These are phyloP conservation scores for Ramalina peruviana DNA, from an alignment of 495 filamentous ascomycete genomes.

Conservation along the genomic window DNA sequence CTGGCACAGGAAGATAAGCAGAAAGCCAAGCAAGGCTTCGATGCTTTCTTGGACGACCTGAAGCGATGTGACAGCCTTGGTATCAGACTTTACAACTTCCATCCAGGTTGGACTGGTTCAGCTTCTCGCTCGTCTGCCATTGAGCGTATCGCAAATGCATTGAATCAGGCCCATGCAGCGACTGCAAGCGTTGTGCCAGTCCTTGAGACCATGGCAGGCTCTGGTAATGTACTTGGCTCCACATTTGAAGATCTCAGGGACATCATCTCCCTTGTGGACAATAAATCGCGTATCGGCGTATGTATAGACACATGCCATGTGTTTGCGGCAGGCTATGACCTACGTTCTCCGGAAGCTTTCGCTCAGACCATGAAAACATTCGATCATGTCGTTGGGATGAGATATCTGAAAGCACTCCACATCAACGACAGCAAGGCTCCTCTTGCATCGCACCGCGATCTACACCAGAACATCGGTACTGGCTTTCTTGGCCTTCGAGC, in stretches of 20 bases:
- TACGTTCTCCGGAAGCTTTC: slow-evolving; percentile 63
- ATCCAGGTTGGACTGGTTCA: slow-evolving; percentile 70
- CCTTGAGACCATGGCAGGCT: slow-evolving; percentile 90
- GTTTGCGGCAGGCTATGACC: slow-evolving; percentile 86
- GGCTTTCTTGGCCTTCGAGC: slow-evolving; percentile 82
- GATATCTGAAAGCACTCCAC: slow-evolving; percentile 75
- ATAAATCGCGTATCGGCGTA: slow-evolving; percentile 82
- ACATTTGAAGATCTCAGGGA: slow-evolving; percentile 73
- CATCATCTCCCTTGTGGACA: slow-evolving; percentile 62
- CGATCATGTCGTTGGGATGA: slow-evolving; percentile 60
- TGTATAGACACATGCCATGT: slow-evolving; percentile 95
- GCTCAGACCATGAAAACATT: slow-evolving; percentile 58
- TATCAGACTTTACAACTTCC: slow-evolving; percentile 91
- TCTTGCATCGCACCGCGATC: slow-evolving; percentile 57
- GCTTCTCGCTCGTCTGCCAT: slow-evolving; percentile 54
- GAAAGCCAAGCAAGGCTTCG: slow-evolving; percentile 78
- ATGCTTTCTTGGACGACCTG: slow-evolving; percentile 77
- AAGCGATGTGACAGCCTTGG: slow-evolving; percentile 76
- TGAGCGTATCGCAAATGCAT: slow-evolving; percentile 55
- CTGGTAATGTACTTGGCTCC: slow-evolving; percentile 73
- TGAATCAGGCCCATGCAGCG: slow-evolving; percentile 66
- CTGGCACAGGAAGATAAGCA: slow-evolving; percentile 67
- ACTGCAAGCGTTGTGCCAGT: slow-evolving; percentile 67
- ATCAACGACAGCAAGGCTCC: slow-evolving; percentile 91
- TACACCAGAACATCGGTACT: slow-evolving; percentile 89